Conservation (phyloP, 2,329 filamentous ascomycete species). For the Ceratocystis harringtonii region DNA sequence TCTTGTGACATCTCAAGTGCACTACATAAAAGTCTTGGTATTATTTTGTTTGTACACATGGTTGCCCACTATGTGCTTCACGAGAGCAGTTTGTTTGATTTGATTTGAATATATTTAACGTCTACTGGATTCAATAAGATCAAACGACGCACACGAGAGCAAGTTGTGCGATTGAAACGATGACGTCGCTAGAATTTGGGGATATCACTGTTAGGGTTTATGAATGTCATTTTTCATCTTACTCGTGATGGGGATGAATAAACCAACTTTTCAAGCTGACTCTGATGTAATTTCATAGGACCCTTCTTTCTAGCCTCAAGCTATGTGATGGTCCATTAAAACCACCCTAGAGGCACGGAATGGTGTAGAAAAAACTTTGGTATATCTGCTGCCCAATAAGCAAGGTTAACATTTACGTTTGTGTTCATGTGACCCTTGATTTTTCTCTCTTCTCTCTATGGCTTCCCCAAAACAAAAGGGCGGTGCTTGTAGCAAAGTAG, state of each 20-base stretch:
- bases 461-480: not conserved
- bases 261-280: not conserved
- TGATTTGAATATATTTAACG: too few species aligned
- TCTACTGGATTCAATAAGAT: too few species aligned
- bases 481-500: not conserved
- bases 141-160: too few species aligned
- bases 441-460: not conserved
- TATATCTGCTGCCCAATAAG: not conserved
- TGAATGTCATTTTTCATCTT: not conserved
- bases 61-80: too few species aligned
- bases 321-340: not conserved
- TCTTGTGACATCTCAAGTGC: too few species aligned
- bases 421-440: not conserved
- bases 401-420: not conserved
- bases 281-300: not conserved
- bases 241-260: too few species aligned
- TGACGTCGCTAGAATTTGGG: not conserved
- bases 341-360: not conserved
- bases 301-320: not conserved
- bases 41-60: too few species aligned
- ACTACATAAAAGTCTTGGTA: too few species aligned
- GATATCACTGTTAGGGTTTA: not conserved
- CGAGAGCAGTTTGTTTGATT: too few species aligned
- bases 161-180: too few species aligned
- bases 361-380: not conserved